Evolutionary conservation across 768 basidiomycete genomes (phyloP).

Genomic region (Pleurotus tuber-regium): DNA sequence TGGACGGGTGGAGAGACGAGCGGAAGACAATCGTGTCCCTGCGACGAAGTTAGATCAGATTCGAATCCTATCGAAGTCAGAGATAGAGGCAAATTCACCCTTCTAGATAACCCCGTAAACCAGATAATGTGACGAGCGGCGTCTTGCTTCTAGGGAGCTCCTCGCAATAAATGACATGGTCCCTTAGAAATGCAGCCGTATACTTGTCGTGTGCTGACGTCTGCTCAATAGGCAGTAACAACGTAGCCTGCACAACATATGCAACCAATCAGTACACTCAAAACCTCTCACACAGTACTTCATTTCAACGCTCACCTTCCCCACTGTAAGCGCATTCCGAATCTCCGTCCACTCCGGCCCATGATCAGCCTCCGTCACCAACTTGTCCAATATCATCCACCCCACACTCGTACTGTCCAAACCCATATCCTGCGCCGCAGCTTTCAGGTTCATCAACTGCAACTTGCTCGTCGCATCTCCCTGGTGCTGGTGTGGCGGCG

Average conservation of each 20-base stretch:
- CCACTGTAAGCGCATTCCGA: constrained; percentile 58
- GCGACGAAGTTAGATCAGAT: not conserved
- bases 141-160: constrained; percentile 42
- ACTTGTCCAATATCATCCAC: constrained; percentile 75
- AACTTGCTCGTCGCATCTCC: constrained; percentile 66
- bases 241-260: constrained; percentile 54
- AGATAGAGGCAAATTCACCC: constrained; percentile 41
- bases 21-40: constrained; percentile 39
- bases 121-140: constrained; percentile 76
- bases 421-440: constrained; percentile 66
- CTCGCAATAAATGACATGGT: constrained; percentile 76
- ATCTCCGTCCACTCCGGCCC: constrained; percentile 67
- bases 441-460: constrained; percentile 72
- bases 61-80: constrained; percentile 7
- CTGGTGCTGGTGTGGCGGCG: constrained; percentile 43
- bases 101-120: constrained; percentile 69
- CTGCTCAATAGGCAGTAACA: constrained; percentile 75
- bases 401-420: constrained; percentile 64
- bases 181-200: constrained; percentile 74
- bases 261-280: no score
- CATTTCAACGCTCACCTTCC: constrained; percentile 61
- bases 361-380: constrained; percentile 45
- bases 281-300: not conserved
- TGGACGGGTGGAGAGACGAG: constrained; percentile 17
- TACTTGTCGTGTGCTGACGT: constrained; percentile 50